These are phyloP conservation scores for Umbilicaria muhlenbergii DNA, from an alignment of 495 filamentous ascomycete genomes.

Conservation along the genomic window DNA sequence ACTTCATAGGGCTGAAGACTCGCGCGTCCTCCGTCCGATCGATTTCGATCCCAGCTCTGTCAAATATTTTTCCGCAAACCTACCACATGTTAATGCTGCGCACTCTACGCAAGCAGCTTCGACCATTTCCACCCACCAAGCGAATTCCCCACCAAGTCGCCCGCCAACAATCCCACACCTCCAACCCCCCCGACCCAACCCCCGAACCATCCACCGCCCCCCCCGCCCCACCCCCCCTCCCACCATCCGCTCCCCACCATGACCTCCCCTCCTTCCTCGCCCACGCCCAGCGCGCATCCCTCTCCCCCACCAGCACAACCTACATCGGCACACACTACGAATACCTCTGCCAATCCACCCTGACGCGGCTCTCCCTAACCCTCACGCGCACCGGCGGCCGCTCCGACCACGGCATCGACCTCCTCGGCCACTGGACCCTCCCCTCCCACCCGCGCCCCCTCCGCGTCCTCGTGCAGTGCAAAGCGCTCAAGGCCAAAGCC, in stretches of 20 bases:
- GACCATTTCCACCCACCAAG: too few relatives aligned
- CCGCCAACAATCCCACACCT: not conserved
- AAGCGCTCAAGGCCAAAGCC: conserved; percentile 38
- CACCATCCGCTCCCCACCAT: conserved; percentile 40
- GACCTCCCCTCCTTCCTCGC: conserved; percentile 55
- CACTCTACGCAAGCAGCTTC: too few relatives aligned
- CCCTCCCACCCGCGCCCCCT: conserved; percentile 34
- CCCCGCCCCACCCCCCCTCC: conserved; percentile 20
- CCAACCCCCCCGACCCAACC: not conserved
- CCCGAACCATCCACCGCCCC: conserved; percentile 6
- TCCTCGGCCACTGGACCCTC: conserved; percentile 65
- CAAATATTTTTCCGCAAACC: too few relatives aligned
- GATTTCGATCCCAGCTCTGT: too few relatives aligned
- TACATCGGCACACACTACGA: conserved; percentile 43
- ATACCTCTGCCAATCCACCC: conserved; percentile 54
- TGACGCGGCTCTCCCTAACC: conserved; percentile 45
- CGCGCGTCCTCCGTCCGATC: too few relatives aligned
- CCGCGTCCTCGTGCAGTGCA: conserved; percentile 69
- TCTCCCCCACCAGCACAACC: conserved; percentile 23
- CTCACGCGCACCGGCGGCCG: conserved; percentile 59
- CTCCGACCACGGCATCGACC: conserved; percentile 69
- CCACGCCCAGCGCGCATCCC: conserved; percentile 40
- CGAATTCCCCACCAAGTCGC: not conserved
- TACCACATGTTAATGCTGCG: too few relatives aligned
- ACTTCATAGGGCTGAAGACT: too few relatives aligned